Evolutionary conservation across 331 rosid species (phyloP).

Genomic region (Malus hybrid): DNA sequence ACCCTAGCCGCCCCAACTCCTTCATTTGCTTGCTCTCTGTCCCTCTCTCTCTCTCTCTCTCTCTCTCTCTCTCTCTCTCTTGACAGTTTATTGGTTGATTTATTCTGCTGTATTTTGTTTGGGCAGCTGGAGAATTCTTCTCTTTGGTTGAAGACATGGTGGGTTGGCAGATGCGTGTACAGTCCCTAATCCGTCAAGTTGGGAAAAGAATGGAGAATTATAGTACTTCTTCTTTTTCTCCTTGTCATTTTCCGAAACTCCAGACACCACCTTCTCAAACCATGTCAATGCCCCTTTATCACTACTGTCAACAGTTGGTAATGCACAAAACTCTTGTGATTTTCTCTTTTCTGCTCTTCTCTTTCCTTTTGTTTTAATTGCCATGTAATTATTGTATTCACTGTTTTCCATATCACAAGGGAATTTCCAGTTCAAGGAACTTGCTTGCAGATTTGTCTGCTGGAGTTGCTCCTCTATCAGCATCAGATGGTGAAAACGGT

Average conservation of each 20-base stretch:
- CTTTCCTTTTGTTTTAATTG: not conserved
- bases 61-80: too few species aligned
- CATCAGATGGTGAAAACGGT: constrained; percentile 33
- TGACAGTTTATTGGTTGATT: not conserved
- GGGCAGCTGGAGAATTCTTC: not conserved
- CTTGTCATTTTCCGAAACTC: constrained; percentile 31
- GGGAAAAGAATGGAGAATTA: constrained; percentile 27
- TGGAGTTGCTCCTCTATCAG: constrained; percentile 44
- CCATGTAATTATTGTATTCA: not conserved
- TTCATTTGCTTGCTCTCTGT: too few species aligned
- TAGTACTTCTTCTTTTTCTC: constrained; percentile 12
- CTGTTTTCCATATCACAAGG: constrained; percentile 28
- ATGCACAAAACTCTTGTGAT: not conserved
- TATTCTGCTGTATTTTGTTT: not conserved
- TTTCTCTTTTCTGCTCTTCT: too few species aligned
- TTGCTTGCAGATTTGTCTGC: constrained; percentile 26
- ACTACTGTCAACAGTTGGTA: constrained; percentile 52
- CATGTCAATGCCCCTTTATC: constrained; percentile 41
- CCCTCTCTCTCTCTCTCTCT: too few species aligned
- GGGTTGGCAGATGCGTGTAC: constrained; percentile 51
- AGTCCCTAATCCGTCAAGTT: constrained; percentile 31
- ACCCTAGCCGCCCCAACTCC: too few species aligned
- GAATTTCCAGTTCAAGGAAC: constrained; percentile 59
- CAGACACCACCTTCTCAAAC: constrained; percentile 32
- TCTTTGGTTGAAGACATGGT: constrained; percentile 29